phyloP scores from a whole-genome alignment of 768 basidiomycete species.

The Russula griseocarnosa region DNA sequence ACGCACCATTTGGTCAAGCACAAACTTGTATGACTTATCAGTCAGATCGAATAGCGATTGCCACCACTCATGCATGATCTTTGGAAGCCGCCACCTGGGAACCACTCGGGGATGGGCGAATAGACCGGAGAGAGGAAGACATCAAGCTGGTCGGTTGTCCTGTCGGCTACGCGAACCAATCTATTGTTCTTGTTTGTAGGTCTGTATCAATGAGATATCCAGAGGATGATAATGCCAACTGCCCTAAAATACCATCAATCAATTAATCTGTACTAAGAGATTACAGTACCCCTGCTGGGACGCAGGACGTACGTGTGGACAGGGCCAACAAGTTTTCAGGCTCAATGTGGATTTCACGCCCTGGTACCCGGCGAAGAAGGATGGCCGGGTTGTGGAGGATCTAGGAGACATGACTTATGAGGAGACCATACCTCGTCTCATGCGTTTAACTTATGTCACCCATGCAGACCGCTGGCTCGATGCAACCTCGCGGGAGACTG shows the following conservation, averaged over 20 bases:
- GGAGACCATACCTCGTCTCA: too few species aligned
- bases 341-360: too few species aligned
- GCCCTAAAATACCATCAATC: conserved; percentile 16
- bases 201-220: conserved; percentile 29
- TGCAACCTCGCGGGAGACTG: too few species aligned
- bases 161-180: conserved; percentile 30
- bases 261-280: background rate
- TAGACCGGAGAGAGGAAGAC: conserved; percentile 19
- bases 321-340: conserved; percentile 26
- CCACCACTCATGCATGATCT: conserved; percentile 27
- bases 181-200: conserved; percentile 22
- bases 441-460: too few species aligned
- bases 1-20: conserved; percentile 26
- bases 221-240: conserved; percentile 26
- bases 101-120: conserved; percentile 30
- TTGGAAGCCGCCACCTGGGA: conserved; percentile 31
- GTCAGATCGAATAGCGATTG: conserved; percentile 26
- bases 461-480: too few species aligned
- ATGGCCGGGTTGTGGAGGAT: too few species aligned
- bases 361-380: too few species aligned
- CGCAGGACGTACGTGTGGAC: conserved; percentile 26
- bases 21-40: conserved; percentile 25
- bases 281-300: background rate
- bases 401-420: too few species aligned
- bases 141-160: conserved; percentile 27